Evolutionary conservation across 148 eudicot genomes (phyloP).

Genomic region (Rhododendron ovatum): DNA sequence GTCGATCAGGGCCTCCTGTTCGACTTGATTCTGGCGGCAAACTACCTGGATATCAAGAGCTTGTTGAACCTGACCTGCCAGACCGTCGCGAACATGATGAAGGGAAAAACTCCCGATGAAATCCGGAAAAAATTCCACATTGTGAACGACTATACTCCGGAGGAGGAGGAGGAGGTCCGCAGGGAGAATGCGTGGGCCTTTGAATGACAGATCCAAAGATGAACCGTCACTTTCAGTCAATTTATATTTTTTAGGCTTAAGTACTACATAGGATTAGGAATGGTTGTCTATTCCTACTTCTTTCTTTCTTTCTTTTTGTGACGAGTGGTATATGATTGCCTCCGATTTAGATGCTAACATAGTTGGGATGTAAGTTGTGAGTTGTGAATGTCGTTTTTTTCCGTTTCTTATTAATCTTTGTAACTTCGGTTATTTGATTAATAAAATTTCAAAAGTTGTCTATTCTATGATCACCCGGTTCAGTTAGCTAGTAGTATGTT

Average conservation of each 20-base stretch:
- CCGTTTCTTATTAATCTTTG: too few species aligned
- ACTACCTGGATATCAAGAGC: constrained; percentile 19
- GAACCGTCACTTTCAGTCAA: neutral
- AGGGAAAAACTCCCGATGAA: constrained; percentile 14
- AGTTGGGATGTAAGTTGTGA: too few species aligned
- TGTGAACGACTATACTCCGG: too few species aligned
- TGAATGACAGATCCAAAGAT: neutral
- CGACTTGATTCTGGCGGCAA: constrained; percentile 30
- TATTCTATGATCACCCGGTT: neutral
- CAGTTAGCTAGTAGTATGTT: neutral
- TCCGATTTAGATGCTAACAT: too few species aligned
- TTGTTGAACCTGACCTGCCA: constrained; percentile 18
- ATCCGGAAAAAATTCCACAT: constrained; percentile 3
- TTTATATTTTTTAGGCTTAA: neutral
- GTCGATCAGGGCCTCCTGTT: constrained; percentile 26
- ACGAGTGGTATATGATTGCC: too few species aligned
- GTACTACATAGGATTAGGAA: neutral
- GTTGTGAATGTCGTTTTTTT: too few species aligned
- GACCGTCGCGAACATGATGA: constrained; percentile 15
- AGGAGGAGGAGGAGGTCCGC: too few species aligned
- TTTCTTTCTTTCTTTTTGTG: too few species aligned
- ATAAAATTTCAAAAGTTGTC: too few species aligned
- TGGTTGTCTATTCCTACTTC: neutral
- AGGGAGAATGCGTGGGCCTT: too few species aligned
- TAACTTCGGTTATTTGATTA: too few species aligned